phyloP scores from a whole-genome alignment of 331 rosid genomes.

The Erythrophleum ivorense region DNA sequence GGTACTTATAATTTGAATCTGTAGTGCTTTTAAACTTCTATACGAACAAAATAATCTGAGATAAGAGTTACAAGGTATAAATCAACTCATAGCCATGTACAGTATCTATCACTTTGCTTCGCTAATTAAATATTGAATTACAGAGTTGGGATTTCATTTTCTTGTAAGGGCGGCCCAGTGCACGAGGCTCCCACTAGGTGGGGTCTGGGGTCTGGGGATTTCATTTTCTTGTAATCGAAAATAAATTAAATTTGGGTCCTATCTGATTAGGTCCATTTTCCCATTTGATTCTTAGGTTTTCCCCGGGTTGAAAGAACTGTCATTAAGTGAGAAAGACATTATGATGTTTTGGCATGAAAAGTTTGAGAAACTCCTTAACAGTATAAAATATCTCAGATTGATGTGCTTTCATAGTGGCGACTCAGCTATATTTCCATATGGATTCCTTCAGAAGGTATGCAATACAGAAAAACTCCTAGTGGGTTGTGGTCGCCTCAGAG shows the following conservation, averaged over 20 bases:
- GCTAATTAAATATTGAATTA: background rate
- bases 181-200: no score
- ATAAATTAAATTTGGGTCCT: background rate
- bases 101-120: background rate
- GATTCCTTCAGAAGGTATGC: background rate
- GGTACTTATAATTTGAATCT: background rate
- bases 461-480: background rate
- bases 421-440: background rate
- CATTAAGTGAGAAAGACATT: background rate
- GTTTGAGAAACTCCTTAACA: background rate
- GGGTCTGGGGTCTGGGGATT: no score
- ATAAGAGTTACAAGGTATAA: background rate
- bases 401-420: background rate
- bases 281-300: constrained; percentile 11
- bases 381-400: background rate
- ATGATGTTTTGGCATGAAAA: constrained; percentile 1
- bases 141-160: background rate
- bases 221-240: background rate
- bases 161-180: no score
- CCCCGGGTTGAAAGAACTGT: background rate
- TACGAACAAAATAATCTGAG: background rate
- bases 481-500: background rate
- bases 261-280: background rate
- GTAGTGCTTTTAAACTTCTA: background rate
- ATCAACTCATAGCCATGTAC: background rate